Base-by-base conservation (phyloP, 192 early-diverging fungal species). In the Helicostylum pulchrum region DNA sequence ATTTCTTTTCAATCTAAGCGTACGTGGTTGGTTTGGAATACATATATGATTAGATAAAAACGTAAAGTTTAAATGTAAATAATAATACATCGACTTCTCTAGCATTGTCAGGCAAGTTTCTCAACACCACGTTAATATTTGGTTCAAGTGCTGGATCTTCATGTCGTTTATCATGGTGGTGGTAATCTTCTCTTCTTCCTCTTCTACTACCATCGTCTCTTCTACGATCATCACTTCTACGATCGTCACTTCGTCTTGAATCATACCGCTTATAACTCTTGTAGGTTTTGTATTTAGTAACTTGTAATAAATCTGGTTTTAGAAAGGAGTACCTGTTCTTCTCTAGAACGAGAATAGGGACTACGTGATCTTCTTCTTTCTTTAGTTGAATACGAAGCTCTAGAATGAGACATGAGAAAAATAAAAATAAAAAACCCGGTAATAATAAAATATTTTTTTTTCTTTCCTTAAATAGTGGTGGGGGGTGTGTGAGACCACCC, bases 51-150 rank as follows among this genome's bases (percentile, higher is more conserved):
- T 26, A 26, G 50, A 17, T 58, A n/a, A 55, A 31, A 7, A 55
- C 23, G 46, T 47, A 30, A 64, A 9, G n/a, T 15, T n/a, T n/a
- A 64, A 59, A 47, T 21, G 9, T 15, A 12, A 21, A 60, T 23
- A 7, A 49, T 66, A 64, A 54, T 65, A 77, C 76, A 44, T 70
- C 72, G 46, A 54, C 43, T 58, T 77, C 76, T 6, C 19, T 34
- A 46, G 48, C 61, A 42, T 43, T 9, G 8, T 71, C 50, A 17
- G 76, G 72, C 11, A 77, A 58, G 4, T 65, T 68, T 67, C 68
- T 73, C 23, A 77, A 34, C 17, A 77, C 69, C 8, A 74, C 60
- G 45, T 74, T 62, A 44, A 70, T 77, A 61, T 77, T 77, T 10
- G 76, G 76, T 20, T 68, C 65, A 43, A 57, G 43, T 2, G 47